Evolutionary conservation across 2,329 filamentous ascomycete genomes (phyloP).

Genomic region (Fusarium xyrophilum): DNA sequence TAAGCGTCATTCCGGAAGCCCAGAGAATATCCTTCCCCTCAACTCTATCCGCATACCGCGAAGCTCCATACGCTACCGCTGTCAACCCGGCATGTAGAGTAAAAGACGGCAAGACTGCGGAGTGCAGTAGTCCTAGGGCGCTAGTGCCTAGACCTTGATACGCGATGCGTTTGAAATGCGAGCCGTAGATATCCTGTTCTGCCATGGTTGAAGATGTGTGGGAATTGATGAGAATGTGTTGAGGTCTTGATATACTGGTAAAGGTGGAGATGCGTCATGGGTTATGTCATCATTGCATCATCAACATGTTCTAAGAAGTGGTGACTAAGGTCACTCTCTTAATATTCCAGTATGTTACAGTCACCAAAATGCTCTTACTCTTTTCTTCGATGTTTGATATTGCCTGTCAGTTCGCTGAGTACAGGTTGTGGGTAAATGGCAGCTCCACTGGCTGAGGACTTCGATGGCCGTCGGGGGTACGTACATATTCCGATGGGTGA

Average conservation of each 20-base stretch:
- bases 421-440: too few species aligned
- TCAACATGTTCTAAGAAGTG: neutral
- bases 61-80: conserved; percentile 1
- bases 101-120: conserved; percentile 3
- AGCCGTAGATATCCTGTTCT: conserved; percentile 10
- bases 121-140: conserved; percentile 6
- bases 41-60: conserved; percentile 1
- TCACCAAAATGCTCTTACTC: rapidly evolving
- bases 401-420: too few species aligned
- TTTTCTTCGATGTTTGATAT: neutral
- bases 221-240: neutral
- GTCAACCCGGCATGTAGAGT: conserved; percentile 7
- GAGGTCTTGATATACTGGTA: neutral
- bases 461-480: neutral
- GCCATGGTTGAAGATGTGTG: neutral
- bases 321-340: neutral
- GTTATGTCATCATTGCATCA: conserved; percentile 26
- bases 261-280: conserved; percentile 17
- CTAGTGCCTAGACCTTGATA: conserved; percentile 9
- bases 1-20: conserved; percentile 17
- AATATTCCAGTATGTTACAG: too few species aligned
- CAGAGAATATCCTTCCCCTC: conserved; percentile 17
- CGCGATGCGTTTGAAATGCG: conserved; percentile 7
- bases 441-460: rapidly evolving
- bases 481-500: neutral